Conservation (phyloP, 768 basidiomycete genomes). For the Boletellus emodensis region DNA sequence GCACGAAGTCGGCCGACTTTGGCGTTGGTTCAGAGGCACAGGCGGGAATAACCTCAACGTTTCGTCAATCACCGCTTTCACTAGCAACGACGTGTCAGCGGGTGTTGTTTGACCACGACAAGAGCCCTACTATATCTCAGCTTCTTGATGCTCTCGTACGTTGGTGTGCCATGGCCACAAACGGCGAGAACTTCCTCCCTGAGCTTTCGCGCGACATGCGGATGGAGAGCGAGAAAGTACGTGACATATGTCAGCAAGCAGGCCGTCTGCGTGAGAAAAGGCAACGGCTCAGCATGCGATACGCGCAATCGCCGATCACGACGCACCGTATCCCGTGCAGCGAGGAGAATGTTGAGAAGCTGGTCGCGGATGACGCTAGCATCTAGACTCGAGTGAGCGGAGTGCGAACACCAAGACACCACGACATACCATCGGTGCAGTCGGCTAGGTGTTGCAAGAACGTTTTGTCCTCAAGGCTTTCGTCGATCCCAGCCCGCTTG, state of each 20-base stretch:
- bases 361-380: conserved; percentile 68
- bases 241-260: conserved; percentile 64
- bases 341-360: conserved; percentile 70
- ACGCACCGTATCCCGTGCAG: conserved; percentile 72
- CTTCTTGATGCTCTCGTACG: conserved; percentile 51
- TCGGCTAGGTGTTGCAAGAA: conserved; percentile 67
- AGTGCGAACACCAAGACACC: not conserved
- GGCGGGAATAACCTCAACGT: conserved; percentile 76
- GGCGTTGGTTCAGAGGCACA: conserved; percentile 68
- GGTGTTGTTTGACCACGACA: not conserved
- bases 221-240: conserved; percentile 67
- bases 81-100: conserved; percentile 30
- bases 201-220: conserved; percentile 48
- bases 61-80: conserved; percentile 78
- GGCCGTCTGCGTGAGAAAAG: conserved; percentile 49
- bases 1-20: conserved; percentile 47
- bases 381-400: conserved; percentile 41
- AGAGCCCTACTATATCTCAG: conserved; percentile 59
- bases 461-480: conserved; percentile 48
- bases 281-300: not conserved
- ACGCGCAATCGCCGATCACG: not conserved
- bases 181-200: conserved; percentile 58
- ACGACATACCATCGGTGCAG: conserved; percentile 53
- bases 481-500: conserved; percentile 36
- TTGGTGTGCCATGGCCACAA: conserved; percentile 50